Evolutionary conservation across 176 grass and related monocot species (phyloP), one percentile per base, ranked within the genome.

Genomic region (Hyparrhenia diplandra): DNA sequence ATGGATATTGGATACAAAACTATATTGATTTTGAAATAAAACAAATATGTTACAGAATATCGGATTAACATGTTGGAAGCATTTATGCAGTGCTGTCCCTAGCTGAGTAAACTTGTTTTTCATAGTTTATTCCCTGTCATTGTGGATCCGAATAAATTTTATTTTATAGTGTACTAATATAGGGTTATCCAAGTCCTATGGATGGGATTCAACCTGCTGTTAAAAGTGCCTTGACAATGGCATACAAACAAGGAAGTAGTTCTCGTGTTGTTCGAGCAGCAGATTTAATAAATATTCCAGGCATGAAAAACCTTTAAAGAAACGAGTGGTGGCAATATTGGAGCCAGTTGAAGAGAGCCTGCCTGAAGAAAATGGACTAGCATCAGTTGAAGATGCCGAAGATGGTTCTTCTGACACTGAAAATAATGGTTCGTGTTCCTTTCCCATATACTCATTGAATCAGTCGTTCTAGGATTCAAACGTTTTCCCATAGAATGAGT

Each of bases 201-300:
- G 96, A 99, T 82, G 90, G 86, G 77, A 91, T 95, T 84, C 92
- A 85, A 78, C 84, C 96, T 61, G 87, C 93, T 65, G 93, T 99
- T 65, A 99, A 99, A 86, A n/a, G 92, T 52, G 96, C 96, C 36
- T 78, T 99, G 74, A 99, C 96, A 40, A 95, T 83, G 68, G 93
- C 96, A 71, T 95, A 99, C 82, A 99, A 99, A 85, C 90, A 95
- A 84, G 92, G 89, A 57, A 99, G 96, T 66, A 88, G 68, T 78
- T 93, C 79, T 65, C 90, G 93, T 80, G 87, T 93, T 72, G 77
- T 95, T 74, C 74, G 93, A 67, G 74, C 91, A 77, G 96, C 96
- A 85, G 96, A 99, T 90, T 54, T 91, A 69, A 88, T 99, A 78
- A 88, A 76, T 76, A 90, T 99, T 51, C 90, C 96, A 23, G 96